Evolutionary conservation across 176 grass and related monocot species (phyloP).

Genomic region (Phyllostachys edulis): DNA sequence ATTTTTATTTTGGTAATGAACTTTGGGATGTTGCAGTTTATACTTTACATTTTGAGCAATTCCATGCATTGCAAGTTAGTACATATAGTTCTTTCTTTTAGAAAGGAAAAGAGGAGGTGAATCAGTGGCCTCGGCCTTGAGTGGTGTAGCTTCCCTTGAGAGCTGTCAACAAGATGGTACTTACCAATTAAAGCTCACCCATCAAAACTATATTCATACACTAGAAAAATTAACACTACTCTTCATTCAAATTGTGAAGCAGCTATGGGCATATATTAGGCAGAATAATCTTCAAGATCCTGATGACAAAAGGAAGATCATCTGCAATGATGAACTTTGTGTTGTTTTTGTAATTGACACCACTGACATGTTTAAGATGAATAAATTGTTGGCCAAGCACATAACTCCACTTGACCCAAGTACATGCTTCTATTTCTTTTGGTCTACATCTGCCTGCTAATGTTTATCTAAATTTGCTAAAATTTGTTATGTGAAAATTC

Average conservation of each 20-base stretch:
- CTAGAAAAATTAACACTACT: constrained; percentile 31
- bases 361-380: constrained; percentile 99
- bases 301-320: constrained; percentile 97
- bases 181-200: too few species aligned
- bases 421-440: constrained; percentile 32
- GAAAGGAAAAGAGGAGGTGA: too few species aligned
- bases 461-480: constrained; percentile 10
- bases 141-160: too few species aligned
- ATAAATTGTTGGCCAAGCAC: constrained; percentile 97
- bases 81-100: too few species aligned
- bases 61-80: too few species aligned
- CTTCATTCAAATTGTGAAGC: constrained; percentile 88
- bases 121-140: too few species aligned
- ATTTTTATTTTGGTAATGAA: too few species aligned
- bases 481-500: not conserved
- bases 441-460: constrained; percentile 21
- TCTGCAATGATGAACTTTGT: constrained; percentile 93
- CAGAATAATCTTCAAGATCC: constrained; percentile 99
- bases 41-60: too few species aligned
- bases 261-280: constrained; percentile 93
- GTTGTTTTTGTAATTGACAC: constrained; percentile 83
- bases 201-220: too few species aligned
- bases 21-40: too few species aligned
- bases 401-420: constrained; percentile 82
- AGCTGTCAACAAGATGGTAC: too few species aligned